These are phyloP conservation scores for Dactylellina drechsleri DNA, from an alignment of 2,329 filamentous ascomycete species.

Conservation along the genomic window DNA sequence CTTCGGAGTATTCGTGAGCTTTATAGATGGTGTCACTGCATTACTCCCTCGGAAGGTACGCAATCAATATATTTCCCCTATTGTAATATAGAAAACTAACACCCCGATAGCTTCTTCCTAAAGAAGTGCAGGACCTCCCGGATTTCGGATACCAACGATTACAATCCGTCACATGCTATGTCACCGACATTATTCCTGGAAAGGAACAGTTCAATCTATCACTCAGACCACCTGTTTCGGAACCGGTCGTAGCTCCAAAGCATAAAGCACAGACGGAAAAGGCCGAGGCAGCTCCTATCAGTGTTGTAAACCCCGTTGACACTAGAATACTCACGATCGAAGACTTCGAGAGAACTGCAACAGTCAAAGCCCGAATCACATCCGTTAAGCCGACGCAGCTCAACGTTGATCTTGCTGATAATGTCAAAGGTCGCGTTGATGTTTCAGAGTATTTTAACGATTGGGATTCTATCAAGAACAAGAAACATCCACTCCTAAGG, in stretches of 20 bases:
- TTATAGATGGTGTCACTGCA: constrained; percentile 79
- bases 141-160: constrained; percentile 82
- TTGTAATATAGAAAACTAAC: background rate
- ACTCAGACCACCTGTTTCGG: constrained; percentile 66
- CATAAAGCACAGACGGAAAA: constrained; percentile 60
- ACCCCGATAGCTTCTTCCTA: constrained; percentile 75
- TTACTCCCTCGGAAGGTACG: constrained; percentile 70
- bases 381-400: constrained; percentile 90
- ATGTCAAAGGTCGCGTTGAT: constrained; percentile 90
- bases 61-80: background rate
- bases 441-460: constrained; percentile 88
- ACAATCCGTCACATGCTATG: constrained; percentile 77
- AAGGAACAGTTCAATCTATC: constrained; percentile 76
- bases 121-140: constrained; percentile 73
- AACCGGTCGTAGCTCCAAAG: constrained; percentile 65
- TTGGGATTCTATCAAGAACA: constrained; percentile 85
- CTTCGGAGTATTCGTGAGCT: constrained; percentile 87
- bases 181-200: constrained; percentile 77
- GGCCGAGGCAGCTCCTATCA: constrained; percentile 61
- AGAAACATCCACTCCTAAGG: constrained; percentile 78
- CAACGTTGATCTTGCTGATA: constrained; percentile 87
- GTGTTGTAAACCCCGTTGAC: constrained; percentile 73
- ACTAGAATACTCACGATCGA: constrained; percentile 71
- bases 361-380: constrained; percentile 80
- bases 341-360: constrained; percentile 77